These are phyloP conservation scores for Danielozyma ontarioensis DNA, from an alignment of 805 yeast genomes.

Conservation along the genomic window DNA sequence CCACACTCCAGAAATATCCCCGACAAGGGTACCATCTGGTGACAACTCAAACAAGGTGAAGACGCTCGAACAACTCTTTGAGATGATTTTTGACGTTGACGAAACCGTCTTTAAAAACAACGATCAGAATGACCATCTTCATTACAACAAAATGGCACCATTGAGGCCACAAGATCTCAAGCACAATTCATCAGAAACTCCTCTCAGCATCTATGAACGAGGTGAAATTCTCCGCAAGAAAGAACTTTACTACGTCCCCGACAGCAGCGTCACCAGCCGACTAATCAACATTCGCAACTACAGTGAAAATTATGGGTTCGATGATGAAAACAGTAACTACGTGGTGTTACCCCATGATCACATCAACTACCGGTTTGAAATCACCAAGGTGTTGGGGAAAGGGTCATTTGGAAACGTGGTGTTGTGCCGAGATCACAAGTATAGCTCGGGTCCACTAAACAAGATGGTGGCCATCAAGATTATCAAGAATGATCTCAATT, in stretches of 20 bases:
- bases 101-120: neutral
- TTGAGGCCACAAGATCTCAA: neutral
- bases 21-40: too few relatives aligned
- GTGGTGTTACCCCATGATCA: slow-evolving; percentile 57
- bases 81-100: neutral
- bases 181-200: neutral
- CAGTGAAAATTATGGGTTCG: slow-evolving; percentile 61
- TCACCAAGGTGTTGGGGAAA: slow-evolving; percentile 54
- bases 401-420: slow-evolving; percentile 84
- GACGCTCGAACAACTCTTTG: neutral
- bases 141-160: slow-evolving; percentile 4
- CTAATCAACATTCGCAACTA: slow-evolving; percentile 33
- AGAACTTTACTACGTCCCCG: slow-evolving; percentile 50
- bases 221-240: slow-evolving; percentile 52
- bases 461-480: slow-evolving; percentile 67
- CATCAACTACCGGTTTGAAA: slow-evolving; percentile 68
- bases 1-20: too few relatives aligned
- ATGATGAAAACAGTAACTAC: slow-evolving; percentile 64
- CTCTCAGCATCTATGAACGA: slow-evolving; percentile 50
- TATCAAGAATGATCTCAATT: slow-evolving; percentile 65
- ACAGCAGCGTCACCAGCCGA: slow-evolving; percentile 12
- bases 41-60: neutral
- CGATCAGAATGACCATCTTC: too few relatives aligned
- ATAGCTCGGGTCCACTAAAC: slow-evolving; percentile 16
- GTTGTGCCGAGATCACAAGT: slow-evolving; percentile 62